These are phyloP conservation scores for Aspergillus thermomutatus DNA, from an alignment of 2,329 filamentous ascomycete species.

Conservation along the genomic window DNA sequence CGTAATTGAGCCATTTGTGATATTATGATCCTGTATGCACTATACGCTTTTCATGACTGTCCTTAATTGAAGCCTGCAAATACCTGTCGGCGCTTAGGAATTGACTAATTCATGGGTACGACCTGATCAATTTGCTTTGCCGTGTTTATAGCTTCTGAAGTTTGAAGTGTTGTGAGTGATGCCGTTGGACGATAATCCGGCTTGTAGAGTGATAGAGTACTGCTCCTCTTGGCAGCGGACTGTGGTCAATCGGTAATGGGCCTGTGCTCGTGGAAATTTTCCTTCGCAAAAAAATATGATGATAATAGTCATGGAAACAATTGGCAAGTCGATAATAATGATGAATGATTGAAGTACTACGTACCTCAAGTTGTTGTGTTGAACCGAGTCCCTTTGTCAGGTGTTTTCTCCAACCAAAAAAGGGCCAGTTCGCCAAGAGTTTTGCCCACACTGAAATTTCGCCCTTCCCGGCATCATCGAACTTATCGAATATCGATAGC, in stretches of 20 bases:
- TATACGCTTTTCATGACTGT: conserved; percentile 7
- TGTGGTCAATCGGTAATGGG: too few species aligned
- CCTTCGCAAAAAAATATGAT: not conserved
- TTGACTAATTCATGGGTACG: not conserved
- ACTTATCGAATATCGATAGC: conserved; percentile 29
- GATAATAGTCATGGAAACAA: not conserved
- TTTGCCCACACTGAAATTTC: conserved; percentile 43
- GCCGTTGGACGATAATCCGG: not conserved
- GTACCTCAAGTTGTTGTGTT: not conserved
- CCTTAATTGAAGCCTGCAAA: conserved; percentile 7
- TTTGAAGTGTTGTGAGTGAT: too few species aligned
- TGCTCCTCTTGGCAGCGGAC: too few species aligned
- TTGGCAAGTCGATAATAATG: not conserved
- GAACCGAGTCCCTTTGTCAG: not conserved
- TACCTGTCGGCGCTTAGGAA: not conserved
- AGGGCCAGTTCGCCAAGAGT: conserved; percentile 30
- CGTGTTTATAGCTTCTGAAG: not conserved
- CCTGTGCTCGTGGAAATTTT: not conserved
- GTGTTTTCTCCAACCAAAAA: not conserved
- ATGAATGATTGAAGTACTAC: not conserved
- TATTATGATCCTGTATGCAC: conserved; percentile 6
- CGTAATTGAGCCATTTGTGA: conserved; percentile 4
- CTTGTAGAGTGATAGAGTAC: not conserved
- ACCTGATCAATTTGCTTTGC: not conserved
- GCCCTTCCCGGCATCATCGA: conserved; percentile 15